Conservation (phyloP, 176 grass and related monocot species). For the Typha latifolia region DNA sequence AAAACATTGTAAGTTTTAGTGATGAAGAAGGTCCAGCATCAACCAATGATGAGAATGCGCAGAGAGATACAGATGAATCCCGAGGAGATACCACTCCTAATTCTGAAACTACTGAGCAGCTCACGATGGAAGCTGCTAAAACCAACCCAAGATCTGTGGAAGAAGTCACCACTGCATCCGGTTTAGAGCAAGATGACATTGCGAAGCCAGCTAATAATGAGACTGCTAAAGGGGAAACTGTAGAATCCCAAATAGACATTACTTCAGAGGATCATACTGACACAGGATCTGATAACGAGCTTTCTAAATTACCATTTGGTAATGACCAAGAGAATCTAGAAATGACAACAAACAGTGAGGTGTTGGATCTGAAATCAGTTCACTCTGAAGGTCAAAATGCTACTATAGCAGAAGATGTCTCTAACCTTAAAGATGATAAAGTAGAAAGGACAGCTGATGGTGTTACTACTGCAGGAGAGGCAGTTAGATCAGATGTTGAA, state of each 20-base stretch:
- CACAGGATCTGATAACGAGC: neutral
- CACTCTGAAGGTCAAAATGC: conserved; percentile 18
- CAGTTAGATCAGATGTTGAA: conserved; percentile 18
- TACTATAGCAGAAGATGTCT: conserved; percentile 6
- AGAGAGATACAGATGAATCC: conserved; percentile 24
- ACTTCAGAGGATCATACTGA: conserved; percentile 10
- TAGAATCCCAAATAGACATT: conserved; percentile 8
- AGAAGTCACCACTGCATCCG: conserved; percentile 24
- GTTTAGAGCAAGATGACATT: conserved; percentile 18
- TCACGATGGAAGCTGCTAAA: conserved; percentile 12
- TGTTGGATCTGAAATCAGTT: conserved; percentile 4
- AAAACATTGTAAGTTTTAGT: conserved; percentile 3
- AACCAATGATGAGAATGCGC: conserved; percentile 17
- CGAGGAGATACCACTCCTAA: conserved; percentile 14
- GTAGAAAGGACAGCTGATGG: no score
- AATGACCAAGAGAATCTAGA: conserved; percentile 19
- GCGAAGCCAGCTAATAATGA: conserved; percentile 10
- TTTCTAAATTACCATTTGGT: conserved; percentile 12
- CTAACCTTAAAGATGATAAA: neutral
- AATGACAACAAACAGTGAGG: conserved; percentile 7
- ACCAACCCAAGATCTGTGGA: conserved; percentile 23
- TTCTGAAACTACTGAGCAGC: conserved; percentile 25
- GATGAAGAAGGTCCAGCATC: conserved; percentile 38
- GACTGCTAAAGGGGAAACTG: conserved; percentile 3
- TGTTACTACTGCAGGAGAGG: conserved; percentile 10